Percentiles rank a stretch among this genome's conserved stretches.
Conservation (phyloP, 345 rosid species). For the Citrus medica region DNA sequence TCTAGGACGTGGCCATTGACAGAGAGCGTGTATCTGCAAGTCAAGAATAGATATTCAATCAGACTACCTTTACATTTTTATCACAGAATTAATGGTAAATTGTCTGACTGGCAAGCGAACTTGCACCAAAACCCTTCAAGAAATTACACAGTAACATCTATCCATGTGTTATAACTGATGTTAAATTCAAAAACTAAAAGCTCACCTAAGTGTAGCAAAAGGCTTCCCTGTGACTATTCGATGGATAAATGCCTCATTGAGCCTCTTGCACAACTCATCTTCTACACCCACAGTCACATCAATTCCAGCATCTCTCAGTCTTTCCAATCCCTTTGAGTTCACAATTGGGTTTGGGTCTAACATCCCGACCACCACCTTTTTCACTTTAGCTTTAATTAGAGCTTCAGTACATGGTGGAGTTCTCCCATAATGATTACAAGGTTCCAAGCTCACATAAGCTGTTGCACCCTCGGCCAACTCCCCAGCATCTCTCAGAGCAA, state of each 20-base stretch:
- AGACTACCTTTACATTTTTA: background rate
- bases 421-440: constrained; percentile 88
- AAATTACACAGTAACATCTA: background rate
- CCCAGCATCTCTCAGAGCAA: constrained; percentile 84
- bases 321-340: constrained; percentile 63
- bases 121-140: background rate
- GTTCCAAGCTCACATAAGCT: constrained; percentile 90
- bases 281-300: constrained; percentile 66
- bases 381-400: constrained; percentile 74
- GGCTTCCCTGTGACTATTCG: constrained; percentile 67
- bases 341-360: constrained; percentile 93
- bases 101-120: background rate
- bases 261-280: constrained; percentile 73
- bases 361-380: constrained; percentile 77
- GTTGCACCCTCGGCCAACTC: constrained; percentile 74
- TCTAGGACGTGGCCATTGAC: constrained; percentile 51
- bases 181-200: background rate
- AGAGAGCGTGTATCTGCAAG: constrained; percentile 63
- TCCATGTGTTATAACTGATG: background rate
- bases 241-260: constrained; percentile 74
- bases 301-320: constrained; percentile 63
- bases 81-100: background rate
- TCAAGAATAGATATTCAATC: constrained; percentile 9
- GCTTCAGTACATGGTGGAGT: constrained; percentile 96
- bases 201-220: constrained; percentile 67